Conservation (phyloP, 1,139 yeast species). For the Zygosaccharomyces sapae region DNA sequence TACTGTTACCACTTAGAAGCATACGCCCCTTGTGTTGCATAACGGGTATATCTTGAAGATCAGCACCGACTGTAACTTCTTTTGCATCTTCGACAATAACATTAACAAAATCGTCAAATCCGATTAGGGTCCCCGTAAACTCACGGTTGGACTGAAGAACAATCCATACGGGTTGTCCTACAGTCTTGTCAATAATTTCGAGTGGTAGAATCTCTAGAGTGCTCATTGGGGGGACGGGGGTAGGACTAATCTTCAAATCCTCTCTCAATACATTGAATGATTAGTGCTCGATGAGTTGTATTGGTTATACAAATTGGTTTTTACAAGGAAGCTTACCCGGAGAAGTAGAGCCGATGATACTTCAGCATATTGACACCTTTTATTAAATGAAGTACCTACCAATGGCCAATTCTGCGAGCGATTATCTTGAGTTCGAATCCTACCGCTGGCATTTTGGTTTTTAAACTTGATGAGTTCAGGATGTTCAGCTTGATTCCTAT, state of each 20-base stretch:
- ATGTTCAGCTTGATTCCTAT: too few species aligned
- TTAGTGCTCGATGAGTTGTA: background rate
- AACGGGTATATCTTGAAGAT: slow-evolving; percentile 40
- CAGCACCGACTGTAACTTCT: slow-evolving; percentile 41
- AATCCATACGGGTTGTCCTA: slow-evolving; percentile 76
- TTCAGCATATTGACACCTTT: background rate
- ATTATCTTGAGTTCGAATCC: too few species aligned
- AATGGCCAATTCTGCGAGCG: too few species aligned
- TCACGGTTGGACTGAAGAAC: slow-evolving; percentile 71
- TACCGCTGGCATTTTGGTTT: too few species aligned
- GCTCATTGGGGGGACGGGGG: background rate
- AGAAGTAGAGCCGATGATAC: background rate
- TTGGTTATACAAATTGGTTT: background rate
- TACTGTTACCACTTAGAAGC: slow-evolving; percentile 82
- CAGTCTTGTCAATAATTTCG: slow-evolving; percentile 82
- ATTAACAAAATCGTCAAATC: slow-evolving; percentile 94
- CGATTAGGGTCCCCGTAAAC: slow-evolving; percentile 79
- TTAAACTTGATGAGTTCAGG: too few species aligned
- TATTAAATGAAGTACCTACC: background rate
- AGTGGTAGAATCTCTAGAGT: slow-evolving; percentile 52
- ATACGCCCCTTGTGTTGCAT: slow-evolving; percentile 46
- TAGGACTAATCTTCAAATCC: too few species aligned
- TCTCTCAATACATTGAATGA: background rate
- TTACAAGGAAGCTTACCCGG: background rate
- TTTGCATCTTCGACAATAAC: slow-evolving; percentile 81